A percentile compares a stretch with the other conserved stretches of the same genome.
Conservation (phyloP, 1,284 basidiomycete genomes). For the Apiotrichum akiyoshidainum region DNA sequence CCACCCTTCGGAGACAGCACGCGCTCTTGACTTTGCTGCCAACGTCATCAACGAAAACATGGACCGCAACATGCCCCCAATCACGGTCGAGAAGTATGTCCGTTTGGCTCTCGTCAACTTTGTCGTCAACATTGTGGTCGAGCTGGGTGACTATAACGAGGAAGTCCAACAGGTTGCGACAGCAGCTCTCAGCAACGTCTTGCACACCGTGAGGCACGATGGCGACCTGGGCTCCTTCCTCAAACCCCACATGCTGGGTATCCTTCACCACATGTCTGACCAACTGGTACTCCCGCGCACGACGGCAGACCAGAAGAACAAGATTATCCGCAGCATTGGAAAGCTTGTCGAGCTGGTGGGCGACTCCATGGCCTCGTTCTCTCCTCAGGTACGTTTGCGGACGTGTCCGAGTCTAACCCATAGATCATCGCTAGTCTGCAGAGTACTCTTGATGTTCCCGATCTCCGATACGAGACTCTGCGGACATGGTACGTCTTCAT, state of each 20-base stretch:
- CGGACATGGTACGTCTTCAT: conserved; percentile 80
- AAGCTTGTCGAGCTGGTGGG: conserved; percentile 71
- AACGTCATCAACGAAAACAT: conserved; percentile 50
- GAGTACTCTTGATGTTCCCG: conserved; percentile 67
- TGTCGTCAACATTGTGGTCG: conserved; percentile 69
- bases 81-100: conserved; percentile 44
- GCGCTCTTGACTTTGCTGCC: conserved; percentile 62
- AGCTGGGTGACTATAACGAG: conserved; percentile 65
- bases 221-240: conserved; percentile 61
- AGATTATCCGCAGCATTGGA: conserved; percentile 75
- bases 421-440: conserved; percentile 97
- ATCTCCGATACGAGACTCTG: conserved; percentile 74
- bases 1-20: conserved; percentile 40
- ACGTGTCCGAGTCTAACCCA: conserved; percentile 9
- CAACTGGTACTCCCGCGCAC: conserved; percentile 72
- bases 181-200: conserved; percentile 63
- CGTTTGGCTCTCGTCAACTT: conserved; percentile 65
- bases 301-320: conserved; percentile 62
- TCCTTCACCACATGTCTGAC: conserved; percentile 76
- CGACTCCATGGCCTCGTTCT: conserved; percentile 65
- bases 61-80: conserved; percentile 14
- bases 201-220: conserved; percentile 54
- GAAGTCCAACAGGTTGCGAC: conserved; percentile 50
- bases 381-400: conserved; percentile 67
- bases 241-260: conserved; percentile 70